Evolutionary conservation across 495 filamentous ascomycete genomes (phyloP), one percentile per base, ranked within the genome.

Genomic region (Penicillium desertorum): DNA sequence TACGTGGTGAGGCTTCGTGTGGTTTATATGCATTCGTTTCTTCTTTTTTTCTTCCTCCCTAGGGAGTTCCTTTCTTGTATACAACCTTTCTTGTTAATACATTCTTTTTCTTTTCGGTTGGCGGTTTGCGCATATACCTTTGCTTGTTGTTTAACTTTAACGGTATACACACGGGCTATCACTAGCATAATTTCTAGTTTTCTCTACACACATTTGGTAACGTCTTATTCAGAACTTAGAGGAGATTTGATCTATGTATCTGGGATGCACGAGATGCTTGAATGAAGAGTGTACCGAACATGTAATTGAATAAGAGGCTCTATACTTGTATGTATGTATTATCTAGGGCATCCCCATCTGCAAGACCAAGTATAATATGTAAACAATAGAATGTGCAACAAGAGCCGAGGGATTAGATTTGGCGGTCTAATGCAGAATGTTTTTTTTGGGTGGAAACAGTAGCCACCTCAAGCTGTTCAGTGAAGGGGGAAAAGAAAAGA

Each of bases 1-100:
- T 74, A 93, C 88, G 14, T 93, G 88, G 88, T 66, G 51, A 58
- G 3, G 20, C 4, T 25, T 44, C 11, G 9, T 34, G 30, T 34
- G 30, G 30, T 14, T 14, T 12, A 12, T 12, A 14, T 34, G 30
- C 30, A 4, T 34, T 27, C 48, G 11, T 47, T 32, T 32, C 7
- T 22, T 22, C 16, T 17, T 25, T 30, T 42, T 52, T 37, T 64
- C 43, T 41, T 37, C 25, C 19, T 5, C 30, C 42, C 27, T 34
- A 47, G 45, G 6, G 14, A n/a, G 36, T 39, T 14, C 14, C 46
- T 51, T 22, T 27, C 29, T 49, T 37, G 30, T 54, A 34, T 25
- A 25, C 23, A 25, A 5, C 27, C 58, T 58, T 45, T 36, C 19
- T 42, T 16, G 14, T 43, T 49, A 37, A 16, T 29, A 39, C 22